Evolutionary conservation across 768 basidiomycete species (phyloP).

Genomic region (Psilocybe cyanescens): DNA sequence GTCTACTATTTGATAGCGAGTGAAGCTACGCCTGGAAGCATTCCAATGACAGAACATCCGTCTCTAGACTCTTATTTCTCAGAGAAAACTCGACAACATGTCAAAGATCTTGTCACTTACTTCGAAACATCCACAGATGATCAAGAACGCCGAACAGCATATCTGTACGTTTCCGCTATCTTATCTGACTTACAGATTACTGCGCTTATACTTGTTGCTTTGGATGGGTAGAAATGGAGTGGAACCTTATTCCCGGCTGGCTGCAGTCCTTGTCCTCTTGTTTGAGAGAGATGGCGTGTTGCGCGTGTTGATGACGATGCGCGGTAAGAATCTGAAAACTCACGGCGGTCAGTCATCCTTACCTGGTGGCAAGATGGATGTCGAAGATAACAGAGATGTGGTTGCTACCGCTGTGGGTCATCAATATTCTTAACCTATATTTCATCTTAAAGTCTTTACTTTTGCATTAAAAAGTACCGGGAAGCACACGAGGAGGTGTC

Average conservation of each 20-base stretch:
- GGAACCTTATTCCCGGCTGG: slow-evolving; percentile 45
- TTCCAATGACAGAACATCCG: neutral
- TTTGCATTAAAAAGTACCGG: slow-evolving; percentile 29
- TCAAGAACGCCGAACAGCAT: slow-evolving; percentile 31
- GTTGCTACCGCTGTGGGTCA: slow-evolving; percentile 69
- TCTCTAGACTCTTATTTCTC: slow-evolving; percentile 4
- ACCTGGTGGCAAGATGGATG: slow-evolving; percentile 82
- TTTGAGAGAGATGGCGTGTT: slow-evolving; percentile 66
- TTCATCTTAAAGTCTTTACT: neutral
- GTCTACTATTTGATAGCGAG: too few species aligned
- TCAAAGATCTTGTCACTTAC: slow-evolving; percentile 41
- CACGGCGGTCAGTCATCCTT: slow-evolving; percentile 82
- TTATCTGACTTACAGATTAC: neutral
- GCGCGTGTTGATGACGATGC: slow-evolving; percentile 81
- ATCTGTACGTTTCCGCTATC: slow-evolving; percentile 49
- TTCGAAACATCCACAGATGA: slow-evolving; percentile 24
- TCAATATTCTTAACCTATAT: neutral
- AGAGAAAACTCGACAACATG: slow-evolving; percentile 15
- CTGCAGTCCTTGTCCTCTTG: slow-evolving; percentile 75
- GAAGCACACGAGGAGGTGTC: slow-evolving; percentile 85
- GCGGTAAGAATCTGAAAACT: slow-evolving; percentile 68
- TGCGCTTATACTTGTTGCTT: neutral
- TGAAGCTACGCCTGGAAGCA: neutral
- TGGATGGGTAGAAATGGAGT: neutral
- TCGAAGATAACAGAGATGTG: slow-evolving; percentile 54